Conservation (phyloP, 495 filamentous ascomycete genomes). For the Tuber aestivum region DNA sequence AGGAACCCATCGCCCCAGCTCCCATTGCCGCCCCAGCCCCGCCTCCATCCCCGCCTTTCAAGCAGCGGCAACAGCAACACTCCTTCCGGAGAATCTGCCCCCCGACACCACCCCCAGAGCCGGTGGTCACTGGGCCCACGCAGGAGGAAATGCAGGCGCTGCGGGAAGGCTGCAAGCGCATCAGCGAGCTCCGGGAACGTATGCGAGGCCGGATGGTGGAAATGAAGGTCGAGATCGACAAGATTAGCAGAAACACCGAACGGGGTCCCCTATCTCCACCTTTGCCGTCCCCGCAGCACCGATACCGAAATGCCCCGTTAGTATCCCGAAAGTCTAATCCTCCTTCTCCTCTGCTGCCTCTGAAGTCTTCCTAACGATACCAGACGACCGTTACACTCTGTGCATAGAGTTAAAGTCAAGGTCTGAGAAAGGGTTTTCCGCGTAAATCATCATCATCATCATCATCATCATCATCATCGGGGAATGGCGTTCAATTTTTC, state of each 20-base stretch:
- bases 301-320: neutral
- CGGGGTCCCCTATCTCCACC: slow-evolving; percentile 1
- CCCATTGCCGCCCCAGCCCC: slow-evolving; percentile 31
- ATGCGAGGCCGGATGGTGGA: slow-evolving; percentile 34
- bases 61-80: slow-evolving; percentile 1
- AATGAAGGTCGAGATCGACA: slow-evolving; percentile 37
- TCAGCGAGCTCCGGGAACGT: slow-evolving; percentile 33
- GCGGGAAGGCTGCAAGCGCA: slow-evolving; percentile 33
- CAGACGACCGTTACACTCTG: neutral
- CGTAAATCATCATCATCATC: neutral
- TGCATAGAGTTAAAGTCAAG: neutral
- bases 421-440: neutral
- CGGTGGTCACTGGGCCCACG: slow-evolving; percentile 20
- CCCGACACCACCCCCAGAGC: slow-evolving; percentile 33
- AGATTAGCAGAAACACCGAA: slow-evolving; percentile 23
- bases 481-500: slow-evolving; percentile 4
- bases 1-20: slow-evolving; percentile 28
- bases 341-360: neutral
- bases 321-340: neutral
- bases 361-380: slow-evolving; percentile 4
- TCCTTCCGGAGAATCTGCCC: slow-evolving; percentile 11
- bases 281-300: slow-evolving; percentile 4
- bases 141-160: slow-evolving; percentile 30
- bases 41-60: slow-evolving; percentile 29
- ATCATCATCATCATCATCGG: neutral